Base-by-base conservation (phyloP, 164 flowering plant species). In the Annona cherimola region DNA sequence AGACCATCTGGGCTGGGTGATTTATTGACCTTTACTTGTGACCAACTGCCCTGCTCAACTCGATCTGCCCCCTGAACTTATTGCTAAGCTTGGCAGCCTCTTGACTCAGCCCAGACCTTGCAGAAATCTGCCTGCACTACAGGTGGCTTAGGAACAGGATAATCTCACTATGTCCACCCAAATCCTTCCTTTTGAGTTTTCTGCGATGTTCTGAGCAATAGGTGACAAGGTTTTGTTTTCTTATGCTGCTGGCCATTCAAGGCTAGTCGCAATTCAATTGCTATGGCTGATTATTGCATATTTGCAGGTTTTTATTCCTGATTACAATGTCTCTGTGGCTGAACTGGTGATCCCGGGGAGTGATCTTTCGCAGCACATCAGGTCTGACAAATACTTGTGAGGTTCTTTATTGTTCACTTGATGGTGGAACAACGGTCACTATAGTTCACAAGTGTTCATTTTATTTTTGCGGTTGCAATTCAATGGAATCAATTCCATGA, bases 291-390 rank as follows among this genome's bases (percentile, higher is more conserved):
- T 3, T 7, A 68, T 59, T 40, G n/a, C 45, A 5, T 3, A 67
- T 66, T 61, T 79, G 61, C 82, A 83, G 88, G 81, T 85, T 70
- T 85, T 85, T 63, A 76, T 85, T 45, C 88, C 88, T 54, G 88
- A 85, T 75, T 85, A 85, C 75, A 85, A 85, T 76, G 88, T 85
- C 42, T 85, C 86, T 63, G 80, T 85, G 60, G 88, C 88, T 66
- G 88, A 85, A 71, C 66, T 83, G 73, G 86, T 83, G 39, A 81
- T 85, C 61, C 88, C 88, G 3, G 88, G 84, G 73, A 83, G 84
- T 76, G 88, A 85, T 76, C 81, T 85, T 80, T 85, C 88, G 26
- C 88, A 85, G 63, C 88, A 85, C 74, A 67, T 85, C 67, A 85
- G 88, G 88, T 83, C 42, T 73, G 83, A 63, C 42, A 63, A 20